Evolutionary conservation across 345 rosid species (phyloP), one percentile per base, ranked within the genome.

Genomic region (Hibiscus syriacus): DNA sequence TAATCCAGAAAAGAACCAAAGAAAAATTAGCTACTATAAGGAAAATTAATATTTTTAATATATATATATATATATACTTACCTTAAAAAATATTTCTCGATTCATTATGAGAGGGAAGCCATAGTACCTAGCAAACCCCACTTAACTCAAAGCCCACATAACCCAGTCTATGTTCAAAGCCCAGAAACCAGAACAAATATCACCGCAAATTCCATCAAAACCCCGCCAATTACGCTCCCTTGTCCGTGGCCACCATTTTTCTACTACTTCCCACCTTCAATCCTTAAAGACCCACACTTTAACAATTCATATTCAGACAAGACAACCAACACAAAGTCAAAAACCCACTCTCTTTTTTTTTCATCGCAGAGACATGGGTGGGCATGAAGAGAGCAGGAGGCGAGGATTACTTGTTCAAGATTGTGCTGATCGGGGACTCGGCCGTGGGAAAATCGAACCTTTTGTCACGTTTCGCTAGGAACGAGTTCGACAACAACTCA

Each of bases 371-470:
- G 55, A 49, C 64, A 88, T 88, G 97, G 87, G 83, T 49, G 66
- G 67, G 17, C 66, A 49, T 3, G 76, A 77, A 43, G 76, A 67
- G 68, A 41, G 62, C 55, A 36, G 60, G 66, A 20, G 91, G 83
- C 0, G 92, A 88, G 77, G 93, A 90, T 81, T 90, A 90, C 79
- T 58, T 90, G 82, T 92, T 88, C 79, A 90, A 92, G 85, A 87
- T 92, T 11, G 98, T 87, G 34, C 66, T 92, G 27, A 92, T 92
- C 67, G 98, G 97, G 1, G 98, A 92, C 72, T 92, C 97, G 0
- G 98, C 97, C 0, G 98, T 92, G 32, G 98, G 97, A 6, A 92
- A 92, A 73, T 92, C 98, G 0, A 92, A 92, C 74, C 72, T 92
- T 19, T 64, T 92, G 30, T 85, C 97, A 5, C 80, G 97, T 17